Conservation (phyloP, 2,329 filamentous ascomycete genomes). For the Zasmidium cellare region DNA sequence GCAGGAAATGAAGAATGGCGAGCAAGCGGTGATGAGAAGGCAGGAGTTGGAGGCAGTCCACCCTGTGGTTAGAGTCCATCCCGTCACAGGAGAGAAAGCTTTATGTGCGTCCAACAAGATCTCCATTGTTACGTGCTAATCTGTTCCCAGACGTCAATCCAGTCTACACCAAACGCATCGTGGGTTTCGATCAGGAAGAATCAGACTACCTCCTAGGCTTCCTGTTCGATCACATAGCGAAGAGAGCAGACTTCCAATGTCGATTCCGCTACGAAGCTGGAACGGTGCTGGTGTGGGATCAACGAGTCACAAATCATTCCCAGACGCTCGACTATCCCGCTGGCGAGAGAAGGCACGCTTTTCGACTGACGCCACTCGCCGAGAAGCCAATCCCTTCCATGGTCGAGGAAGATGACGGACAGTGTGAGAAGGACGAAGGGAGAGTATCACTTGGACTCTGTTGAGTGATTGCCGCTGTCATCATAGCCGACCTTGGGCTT, state of each 20-base stretch:
- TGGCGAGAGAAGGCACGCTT: slow-evolving; percentile 28
- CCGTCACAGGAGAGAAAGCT: slow-evolving; percentile 74
- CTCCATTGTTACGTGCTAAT: neutral
- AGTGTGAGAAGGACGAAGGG: slow-evolving; percentile 16
- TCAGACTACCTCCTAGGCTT: slow-evolving; percentile 74
- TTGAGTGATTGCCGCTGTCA: too few species aligned
- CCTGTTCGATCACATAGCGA: slow-evolving; percentile 49
- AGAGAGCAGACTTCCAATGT: slow-evolving; percentile 26
- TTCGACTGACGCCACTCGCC: slow-evolving; percentile 29
- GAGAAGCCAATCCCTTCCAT: slow-evolving; percentile 26
- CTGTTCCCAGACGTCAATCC: slow-evolving; percentile 60
- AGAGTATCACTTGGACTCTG: slow-evolving; percentile 10
- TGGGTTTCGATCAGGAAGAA: slow-evolving; percentile 81
- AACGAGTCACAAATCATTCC: slow-evolving; percentile 20
- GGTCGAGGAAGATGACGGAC: slow-evolving; percentile 29
- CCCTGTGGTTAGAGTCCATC: slow-evolving; percentile 75
- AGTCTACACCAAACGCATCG: slow-evolving; percentile 77
- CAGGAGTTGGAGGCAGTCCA: slow-evolving; percentile 53
- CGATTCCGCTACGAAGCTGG: slow-evolving; percentile 27
- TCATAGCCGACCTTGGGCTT: too few species aligned
- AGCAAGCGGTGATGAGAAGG: slow-evolving; percentile 31
- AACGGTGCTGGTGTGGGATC: slow-evolving; percentile 25
- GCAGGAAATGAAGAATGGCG: slow-evolving; percentile 29
- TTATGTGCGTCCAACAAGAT: slow-evolving; percentile 46
- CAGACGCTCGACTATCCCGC: slow-evolving; percentile 29